These are phyloP conservation scores for Zygotorulaspora sp. DNA, from an alignment of 805 yeast genomes.

Conservation along the genomic window DNA sequence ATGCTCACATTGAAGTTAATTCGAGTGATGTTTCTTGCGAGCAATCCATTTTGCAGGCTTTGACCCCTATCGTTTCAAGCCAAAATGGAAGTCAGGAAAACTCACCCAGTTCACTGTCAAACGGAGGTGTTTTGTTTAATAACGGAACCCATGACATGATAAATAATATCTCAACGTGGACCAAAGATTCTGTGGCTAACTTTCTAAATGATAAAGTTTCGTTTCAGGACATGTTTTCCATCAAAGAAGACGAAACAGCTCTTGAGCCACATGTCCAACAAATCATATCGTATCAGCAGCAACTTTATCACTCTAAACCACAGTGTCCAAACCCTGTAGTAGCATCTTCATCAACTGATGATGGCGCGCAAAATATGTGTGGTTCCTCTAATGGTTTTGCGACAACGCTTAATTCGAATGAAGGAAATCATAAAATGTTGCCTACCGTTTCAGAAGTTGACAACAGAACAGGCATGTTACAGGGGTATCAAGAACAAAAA, in stretches of 20 bases:
- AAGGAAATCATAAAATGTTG: conserved; percentile 1
- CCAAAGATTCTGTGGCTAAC: conserved; percentile 33
- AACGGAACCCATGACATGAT: conserved; percentile 55
- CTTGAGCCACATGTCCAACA: conserved; percentile 13
- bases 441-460: not conserved
- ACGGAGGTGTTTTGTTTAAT: conserved; percentile 26
- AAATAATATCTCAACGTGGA: conserved; percentile 57
- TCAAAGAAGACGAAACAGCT: conserved; percentile 5
- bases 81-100: conserved; percentile 5
- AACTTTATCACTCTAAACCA: not conserved
- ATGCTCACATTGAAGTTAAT: conserved; percentile 1
- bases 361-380: not conserved
- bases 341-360: not conserved
- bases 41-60: not conserved
- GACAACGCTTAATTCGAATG: not conserved
- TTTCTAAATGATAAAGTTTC: conserved; percentile 13
- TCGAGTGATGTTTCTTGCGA: not conserved
- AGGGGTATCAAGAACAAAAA: not conserved
- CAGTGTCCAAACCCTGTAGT: not conserved
- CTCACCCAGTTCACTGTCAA: conserved; percentile 9
- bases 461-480: not conserved
- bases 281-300: conserved; percentile 3
- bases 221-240: conserved; percentile 10
- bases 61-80: conserved; percentile 5
- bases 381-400: not conserved